A percentile compares a stretch with the other conserved stretches of the same genome.
Evolutionary conservation across 768 basidiomycete genomes (phyloP).

Genomic region (Amanita rubescens): DNA sequence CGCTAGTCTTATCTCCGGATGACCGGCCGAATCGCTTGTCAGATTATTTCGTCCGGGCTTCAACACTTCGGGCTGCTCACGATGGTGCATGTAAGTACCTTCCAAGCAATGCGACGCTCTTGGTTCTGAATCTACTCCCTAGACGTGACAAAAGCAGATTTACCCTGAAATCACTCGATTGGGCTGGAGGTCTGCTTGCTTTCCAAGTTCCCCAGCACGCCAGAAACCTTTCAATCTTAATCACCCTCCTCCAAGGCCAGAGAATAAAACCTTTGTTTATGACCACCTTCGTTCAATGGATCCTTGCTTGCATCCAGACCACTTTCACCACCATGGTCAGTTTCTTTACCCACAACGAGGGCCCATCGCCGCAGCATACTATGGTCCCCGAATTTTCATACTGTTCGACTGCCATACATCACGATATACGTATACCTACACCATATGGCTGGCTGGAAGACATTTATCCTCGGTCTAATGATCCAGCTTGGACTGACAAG

Average conservation of each 20-base stretch:
- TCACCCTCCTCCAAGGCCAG: conserved; percentile 22
- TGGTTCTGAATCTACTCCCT: background rate
- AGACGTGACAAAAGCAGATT: conserved; percentile 21
- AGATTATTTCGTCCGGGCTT: conserved; percentile 25
- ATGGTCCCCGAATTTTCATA: conserved; percentile 48
- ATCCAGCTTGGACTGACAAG: conserved; percentile 62
- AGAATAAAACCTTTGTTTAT: conserved; percentile 40
- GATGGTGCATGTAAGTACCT: conserved; percentile 18
- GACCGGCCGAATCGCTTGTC: conserved; percentile 34
- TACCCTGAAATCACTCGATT: conserved; percentile 25
- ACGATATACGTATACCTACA: conserved; percentile 45
- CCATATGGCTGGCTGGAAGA: conserved; percentile 43
- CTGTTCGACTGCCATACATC: conserved; percentile 43
- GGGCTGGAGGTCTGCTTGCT: conserved; percentile 36
- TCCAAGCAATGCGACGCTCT: background rate
- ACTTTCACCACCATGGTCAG: conserved; percentile 43
- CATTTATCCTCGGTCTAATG: conserved; percentile 31
- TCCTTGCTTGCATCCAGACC: conserved; percentile 39
- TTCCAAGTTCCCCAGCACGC: conserved; percentile 31
- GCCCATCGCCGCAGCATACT: conserved; percentile 35
- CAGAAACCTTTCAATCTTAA: conserved; percentile 26
- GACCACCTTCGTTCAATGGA: conserved; percentile 42
- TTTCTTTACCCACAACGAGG: conserved; percentile 40
- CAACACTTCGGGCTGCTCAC: conserved; percentile 22
- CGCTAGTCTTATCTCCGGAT: conserved; percentile 36